Percentiles rank a stretch among this genome's conserved stretches.
phyloP scores from a whole-genome alignment of 2,329 filamentous ascomycete genomes.

The Arthrobotrys entomopaga region DNA sequence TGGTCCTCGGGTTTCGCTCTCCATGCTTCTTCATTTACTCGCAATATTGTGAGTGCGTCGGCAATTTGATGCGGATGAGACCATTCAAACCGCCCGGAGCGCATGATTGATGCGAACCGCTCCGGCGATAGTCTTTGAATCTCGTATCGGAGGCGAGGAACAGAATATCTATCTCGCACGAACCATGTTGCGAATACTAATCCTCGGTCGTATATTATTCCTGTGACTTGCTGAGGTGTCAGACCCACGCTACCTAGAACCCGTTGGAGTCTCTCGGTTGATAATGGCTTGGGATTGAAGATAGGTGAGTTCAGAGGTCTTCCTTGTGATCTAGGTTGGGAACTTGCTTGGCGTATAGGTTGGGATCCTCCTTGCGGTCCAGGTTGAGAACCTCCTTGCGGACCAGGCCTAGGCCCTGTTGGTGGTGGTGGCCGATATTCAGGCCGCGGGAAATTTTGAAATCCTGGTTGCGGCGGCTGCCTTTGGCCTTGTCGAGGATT shows the following conservation, averaged over 20 bases:
- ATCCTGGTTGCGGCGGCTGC: neutral
- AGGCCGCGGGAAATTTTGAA: neutral
- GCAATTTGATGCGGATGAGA: no score
- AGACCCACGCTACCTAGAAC: neutral
- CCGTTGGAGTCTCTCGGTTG: neutral
- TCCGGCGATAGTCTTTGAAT: neutral
- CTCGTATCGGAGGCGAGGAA: neutral
- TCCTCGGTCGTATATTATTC: neutral
- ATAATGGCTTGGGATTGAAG: no score
- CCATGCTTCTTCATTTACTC: no score
- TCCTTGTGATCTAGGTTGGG: neutral
- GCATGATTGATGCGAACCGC: no score
- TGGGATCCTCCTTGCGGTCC: no score
- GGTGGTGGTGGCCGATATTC: neutral
- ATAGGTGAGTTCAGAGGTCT: no score
- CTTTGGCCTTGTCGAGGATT: neutral
- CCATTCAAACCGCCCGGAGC: no score
- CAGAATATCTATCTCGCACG: neutral
- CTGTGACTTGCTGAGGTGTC: neutral
- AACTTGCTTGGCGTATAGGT: no score
- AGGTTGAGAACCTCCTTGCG: no score
- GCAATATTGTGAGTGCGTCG: no score
- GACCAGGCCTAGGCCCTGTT: no score
- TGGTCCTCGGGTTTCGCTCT: no score
- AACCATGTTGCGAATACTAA: neutral